A percentile compares a stretch with the other conserved stretches of the same genome.
Conservation (phyloP, 805 yeast species). For the Kodamaea leandrae region DNA sequence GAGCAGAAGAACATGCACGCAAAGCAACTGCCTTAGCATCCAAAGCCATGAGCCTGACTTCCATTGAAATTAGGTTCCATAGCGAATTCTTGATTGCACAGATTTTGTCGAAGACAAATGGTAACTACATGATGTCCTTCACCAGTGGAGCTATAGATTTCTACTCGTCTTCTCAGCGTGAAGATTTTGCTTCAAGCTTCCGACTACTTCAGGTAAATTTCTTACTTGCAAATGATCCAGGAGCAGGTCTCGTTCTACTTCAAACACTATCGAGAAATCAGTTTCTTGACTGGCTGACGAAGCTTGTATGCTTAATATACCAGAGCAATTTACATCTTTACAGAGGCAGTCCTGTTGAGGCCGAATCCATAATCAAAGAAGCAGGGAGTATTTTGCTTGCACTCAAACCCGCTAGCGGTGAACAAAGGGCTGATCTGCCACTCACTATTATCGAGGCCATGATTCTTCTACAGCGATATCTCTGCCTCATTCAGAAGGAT, state of each 20-base stretch:
- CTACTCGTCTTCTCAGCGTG: slow-evolving; percentile 14
- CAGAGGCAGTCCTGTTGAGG: slow-evolving; percentile 16
- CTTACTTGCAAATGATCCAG: slow-evolving; percentile 25
- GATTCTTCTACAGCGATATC: slow-evolving; percentile 14
- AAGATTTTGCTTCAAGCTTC: slow-evolving; percentile 25
- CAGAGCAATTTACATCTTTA: slow-evolving; percentile 18
- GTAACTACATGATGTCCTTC: slow-evolving; percentile 28
- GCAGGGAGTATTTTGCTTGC: slow-evolving; percentile 5
- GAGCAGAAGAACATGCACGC: slow-evolving; percentile 41
- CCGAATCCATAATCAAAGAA: slow-evolving; percentile 9
- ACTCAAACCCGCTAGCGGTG: not conserved
- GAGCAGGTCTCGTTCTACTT: slow-evolving; percentile 22
- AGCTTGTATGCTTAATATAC: slow-evolving; percentile 13
- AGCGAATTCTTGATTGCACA: slow-evolving; percentile 37
- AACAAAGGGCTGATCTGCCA: not conserved
- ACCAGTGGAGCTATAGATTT: slow-evolving; percentile 24
- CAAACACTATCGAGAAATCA: slow-evolving; percentile 10
- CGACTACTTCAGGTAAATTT: slow-evolving; percentile 29
- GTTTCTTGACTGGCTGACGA: slow-evolving; percentile 9
- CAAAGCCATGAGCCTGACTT: slow-evolving; percentile 17
- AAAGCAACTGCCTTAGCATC: slow-evolving; percentile 28
- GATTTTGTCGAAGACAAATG: slow-evolving; percentile 29
- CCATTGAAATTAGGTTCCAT: slow-evolving; percentile 20
- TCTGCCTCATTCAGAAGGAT: slow-evolving; percentile 14
- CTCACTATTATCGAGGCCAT: slow-evolving; percentile 17